Evolutionary conservation across 305 asterid species (phyloP), one percentile per base, ranked within the genome.

Genomic region (Solanum chacoense): DNA sequence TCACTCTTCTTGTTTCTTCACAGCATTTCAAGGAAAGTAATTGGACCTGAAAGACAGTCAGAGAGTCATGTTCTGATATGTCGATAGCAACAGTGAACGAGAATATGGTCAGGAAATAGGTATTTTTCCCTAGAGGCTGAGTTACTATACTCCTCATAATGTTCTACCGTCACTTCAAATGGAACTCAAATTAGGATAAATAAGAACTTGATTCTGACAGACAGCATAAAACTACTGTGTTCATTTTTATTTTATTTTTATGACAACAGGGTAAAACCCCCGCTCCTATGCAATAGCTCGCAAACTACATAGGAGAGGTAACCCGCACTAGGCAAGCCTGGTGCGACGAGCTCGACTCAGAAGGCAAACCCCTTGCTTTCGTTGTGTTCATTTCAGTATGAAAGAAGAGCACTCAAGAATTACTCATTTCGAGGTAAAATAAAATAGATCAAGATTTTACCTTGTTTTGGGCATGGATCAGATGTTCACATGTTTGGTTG

Each of bases 11-110:
- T 78, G 95, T 95, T 90, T 94, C 98, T 91, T 93, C 95, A 87
- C 88, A 91, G 91, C 95, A 94, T 90, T 96, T 98, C 29, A 94
- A 93, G 89, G 98, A 94, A 90, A 96, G 97, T 92, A 89, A 80
- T 42, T 91, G 90, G 42, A 95, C 97, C 99, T 96, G 94, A 37
- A 90, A 93, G 90, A 78, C 22, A 24, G 85, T 12, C 22, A 37
- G 13, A 37, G n/a, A 28, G 85, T 78, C 50, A 78, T 8, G 35
- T 78, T 78, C 85, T 7, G n/a, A 37, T 24, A 37, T 24, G 63
- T 78, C 10, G 34, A 37, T 78, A n/a, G 63, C 32, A 78, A 38
- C 85, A 40, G n/a, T 6, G 63, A 50, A 78, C 63, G 10, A 37
- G 84, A 35, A 78, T 37, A 78, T 78, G 8, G 63, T 38, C 34